Evolutionary conservation across 192 early-diverging fungal genomes (phyloP).

Genomic region (Rhizoclosmatium globosum): DNA sequence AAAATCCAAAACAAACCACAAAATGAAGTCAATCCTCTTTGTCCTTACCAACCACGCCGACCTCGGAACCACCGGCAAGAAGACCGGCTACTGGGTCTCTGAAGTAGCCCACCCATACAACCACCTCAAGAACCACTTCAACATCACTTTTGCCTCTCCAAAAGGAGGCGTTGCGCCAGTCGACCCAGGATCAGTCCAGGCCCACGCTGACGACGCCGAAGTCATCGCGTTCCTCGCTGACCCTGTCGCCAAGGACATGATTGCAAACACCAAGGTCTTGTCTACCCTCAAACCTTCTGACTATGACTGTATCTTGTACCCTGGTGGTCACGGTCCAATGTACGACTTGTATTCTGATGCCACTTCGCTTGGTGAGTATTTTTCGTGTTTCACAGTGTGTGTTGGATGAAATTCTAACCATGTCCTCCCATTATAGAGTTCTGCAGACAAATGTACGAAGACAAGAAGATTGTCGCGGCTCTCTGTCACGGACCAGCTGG

Average conservation of each 20-base stretch:
- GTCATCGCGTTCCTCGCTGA: slow-evolving; percentile 50
- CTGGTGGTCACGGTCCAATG: slow-evolving; percentile 69
- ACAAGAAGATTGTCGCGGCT: slow-evolving; percentile 57
- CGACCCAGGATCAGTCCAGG: slow-evolving; percentile 58
- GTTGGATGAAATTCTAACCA: not conserved
- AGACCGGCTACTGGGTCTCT: slow-evolving; percentile 42
- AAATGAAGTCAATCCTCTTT: slow-evolving; percentile 46
- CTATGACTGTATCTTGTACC: slow-evolving; percentile 60
- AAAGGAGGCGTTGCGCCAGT: slow-evolving; percentile 63
- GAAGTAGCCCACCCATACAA: slow-evolving; percentile 65
- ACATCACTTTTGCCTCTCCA: slow-evolving; percentile 61
- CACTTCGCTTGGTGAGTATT: slow-evolving; percentile 34
- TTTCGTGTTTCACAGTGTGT: not conserved
- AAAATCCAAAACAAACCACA: not conserved
- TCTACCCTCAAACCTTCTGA: slow-evolving; percentile 43
- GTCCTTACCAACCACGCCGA: slow-evolving; percentile 48
- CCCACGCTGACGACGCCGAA: slow-evolving; percentile 50
- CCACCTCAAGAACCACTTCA: slow-evolving; percentile 50
- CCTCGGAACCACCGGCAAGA: slow-evolving; percentile 43
- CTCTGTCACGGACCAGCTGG: slow-evolving; percentile 76
- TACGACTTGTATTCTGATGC: slow-evolving; percentile 59
- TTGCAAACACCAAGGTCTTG: slow-evolving; percentile 56
- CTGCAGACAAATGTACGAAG: slow-evolving; percentile 55
- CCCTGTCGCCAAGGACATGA: slow-evolving; percentile 35
- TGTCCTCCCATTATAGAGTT: not conserved